These are phyloP conservation scores for Megacollybia marginata DNA, from an alignment of 768 basidiomycete genomes.

Conservation along the genomic window DNA sequence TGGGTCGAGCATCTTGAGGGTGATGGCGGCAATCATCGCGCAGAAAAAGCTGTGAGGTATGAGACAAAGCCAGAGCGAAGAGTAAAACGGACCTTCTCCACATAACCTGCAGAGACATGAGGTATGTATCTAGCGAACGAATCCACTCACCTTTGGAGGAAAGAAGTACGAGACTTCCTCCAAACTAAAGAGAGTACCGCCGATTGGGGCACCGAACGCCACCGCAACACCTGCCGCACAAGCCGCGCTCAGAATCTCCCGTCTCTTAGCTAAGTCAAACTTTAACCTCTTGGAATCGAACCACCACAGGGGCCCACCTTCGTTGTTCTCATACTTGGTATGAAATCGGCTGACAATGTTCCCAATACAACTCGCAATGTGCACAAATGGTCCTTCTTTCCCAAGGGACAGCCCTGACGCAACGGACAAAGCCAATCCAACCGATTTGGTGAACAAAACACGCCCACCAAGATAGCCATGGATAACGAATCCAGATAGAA, in stretches of 20 bases:
- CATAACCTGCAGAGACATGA: constrained; percentile 55
- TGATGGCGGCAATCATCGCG: constrained; percentile 95
- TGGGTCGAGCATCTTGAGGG: constrained; percentile 87
- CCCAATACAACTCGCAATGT: constrained; percentile 87
- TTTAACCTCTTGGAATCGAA: neutral
- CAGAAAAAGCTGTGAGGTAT: constrained; percentile 77
- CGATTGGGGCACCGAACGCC: constrained; percentile 95
- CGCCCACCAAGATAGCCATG: constrained; percentile 93
- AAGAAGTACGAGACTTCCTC: constrained; percentile 98
- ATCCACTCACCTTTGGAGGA: constrained; percentile 67
- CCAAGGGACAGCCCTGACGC: constrained; percentile 89
- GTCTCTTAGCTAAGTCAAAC: constrained; percentile 61
- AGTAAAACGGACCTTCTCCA: constrained; percentile 67
- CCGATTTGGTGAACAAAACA: constrained; percentile 82
- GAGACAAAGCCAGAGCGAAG: constrained; percentile 20
- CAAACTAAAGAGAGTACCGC: constrained; percentile 85
- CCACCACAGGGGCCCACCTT: constrained; percentile 44
- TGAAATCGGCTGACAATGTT: constrained; percentile 88
- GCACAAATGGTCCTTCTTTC: constrained; percentile 52
- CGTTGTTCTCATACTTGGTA: constrained; percentile 89
- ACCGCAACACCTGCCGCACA: constrained; percentile 97
- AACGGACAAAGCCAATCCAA: constrained; percentile 85
- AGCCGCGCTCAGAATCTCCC: constrained; percentile 92
- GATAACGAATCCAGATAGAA: constrained; percentile 92
- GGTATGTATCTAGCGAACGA: neutral